A percentile compares a stretch with the other conserved stretches of the same genome.
phyloP scores from a whole-genome alignment of 2,329 filamentous ascomycete species.

The Neofusicoccum sp. region DNA sequence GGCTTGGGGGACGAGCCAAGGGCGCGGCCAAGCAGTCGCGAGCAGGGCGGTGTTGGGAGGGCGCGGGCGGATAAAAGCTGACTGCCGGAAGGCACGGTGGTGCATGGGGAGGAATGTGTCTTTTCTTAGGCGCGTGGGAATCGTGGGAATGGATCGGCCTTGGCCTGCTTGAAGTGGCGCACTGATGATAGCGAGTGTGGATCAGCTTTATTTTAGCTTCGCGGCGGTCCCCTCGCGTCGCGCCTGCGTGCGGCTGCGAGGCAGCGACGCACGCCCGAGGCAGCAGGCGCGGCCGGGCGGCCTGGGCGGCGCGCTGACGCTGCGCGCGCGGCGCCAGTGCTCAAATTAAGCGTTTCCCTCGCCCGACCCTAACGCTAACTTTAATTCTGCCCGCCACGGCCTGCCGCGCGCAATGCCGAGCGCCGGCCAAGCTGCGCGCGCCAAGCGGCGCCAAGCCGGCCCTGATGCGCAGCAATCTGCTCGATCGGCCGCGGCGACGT shows the following conservation, averaged over 20 bases:
- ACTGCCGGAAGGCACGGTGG: constrained; percentile 4
- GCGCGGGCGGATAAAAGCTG: constrained; percentile 13
- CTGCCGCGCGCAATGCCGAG: constrained; percentile 6
- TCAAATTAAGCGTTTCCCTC: constrained; percentile 17
- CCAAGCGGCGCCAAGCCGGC: background rate
- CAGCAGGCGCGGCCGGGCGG: background rate
- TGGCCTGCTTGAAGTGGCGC: constrained; percentile 23
- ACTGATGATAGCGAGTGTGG: constrained; percentile 20
- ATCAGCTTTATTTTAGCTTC: constrained; percentile 21
- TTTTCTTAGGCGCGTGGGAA: constrained; percentile 21
- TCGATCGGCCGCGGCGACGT: background rate
- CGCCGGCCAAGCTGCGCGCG: constrained; percentile 4
- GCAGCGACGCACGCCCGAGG: background rate
- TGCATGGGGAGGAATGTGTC: constrained; percentile 20
- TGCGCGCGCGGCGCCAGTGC: background rate
- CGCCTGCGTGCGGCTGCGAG: background rate
- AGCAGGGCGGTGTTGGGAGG: constrained; percentile 14
- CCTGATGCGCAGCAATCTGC: background rate
- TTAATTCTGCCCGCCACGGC: constrained; percentile 14
- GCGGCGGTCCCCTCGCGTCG: constrained; percentile 18
- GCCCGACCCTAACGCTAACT: constrained; percentile 15
- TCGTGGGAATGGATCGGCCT: constrained; percentile 23
- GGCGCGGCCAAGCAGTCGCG: constrained; percentile 2
- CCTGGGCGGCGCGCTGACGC: background rate
- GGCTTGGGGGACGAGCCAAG: constrained; percentile 1